A percentile compares a stretch with the other conserved stretches of the same genome.
phyloP scores from a whole-genome alignment of 257 asterid species.

The Primulina eburnea region DNA sequence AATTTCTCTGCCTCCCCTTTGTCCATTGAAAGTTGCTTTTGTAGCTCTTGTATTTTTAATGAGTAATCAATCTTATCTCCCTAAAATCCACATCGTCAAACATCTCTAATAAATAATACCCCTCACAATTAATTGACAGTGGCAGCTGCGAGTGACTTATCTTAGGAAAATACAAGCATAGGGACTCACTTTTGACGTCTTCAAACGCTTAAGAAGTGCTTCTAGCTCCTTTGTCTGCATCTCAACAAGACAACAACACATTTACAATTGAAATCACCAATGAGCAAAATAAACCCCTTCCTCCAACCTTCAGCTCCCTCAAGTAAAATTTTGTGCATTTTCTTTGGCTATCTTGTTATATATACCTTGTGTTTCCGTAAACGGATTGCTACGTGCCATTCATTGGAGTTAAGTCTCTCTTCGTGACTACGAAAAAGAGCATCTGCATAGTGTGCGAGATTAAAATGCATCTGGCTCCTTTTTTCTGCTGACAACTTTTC shows the following conservation, averaged over 20 bases:
- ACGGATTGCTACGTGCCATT: conserved; percentile 93
- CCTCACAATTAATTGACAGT: conserved; percentile 5
- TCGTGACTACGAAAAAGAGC: conserved; percentile 92
- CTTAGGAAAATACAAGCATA: conserved; percentile 17
- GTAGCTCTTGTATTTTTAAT: conserved; percentile 76
- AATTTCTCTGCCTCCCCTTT: conserved; percentile 79
- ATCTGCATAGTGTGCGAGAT: conserved; percentile 97
- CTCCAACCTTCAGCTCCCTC: conserved; percentile 25
- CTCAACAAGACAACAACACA: conserved; percentile 11
- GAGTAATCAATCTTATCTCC: conserved; percentile 80
- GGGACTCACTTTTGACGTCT: conserved; percentile 62
- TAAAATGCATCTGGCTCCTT: conserved; percentile 92
- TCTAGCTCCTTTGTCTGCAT: conserved; percentile 85
- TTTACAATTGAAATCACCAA: conserved; percentile 21
- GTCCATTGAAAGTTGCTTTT: conserved; percentile 89
- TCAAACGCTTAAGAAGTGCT: conserved; percentile 72
- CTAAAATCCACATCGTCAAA: conserved; percentile 42
- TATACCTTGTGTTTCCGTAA: conserved; percentile 79
- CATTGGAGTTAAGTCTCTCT: conserved; percentile 86
- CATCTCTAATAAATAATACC: conserved; percentile 27
- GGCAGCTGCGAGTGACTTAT: conserved; percentile 16
- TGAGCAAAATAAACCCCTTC: conserved; percentile 14
- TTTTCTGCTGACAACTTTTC: conserved; percentile 57
- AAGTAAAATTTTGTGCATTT: conserved; percentile 17
- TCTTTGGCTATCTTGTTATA: conserved; percentile 9